Conservation (phyloP, 805 yeast species). For the Yarrowia deformans region DNA sequence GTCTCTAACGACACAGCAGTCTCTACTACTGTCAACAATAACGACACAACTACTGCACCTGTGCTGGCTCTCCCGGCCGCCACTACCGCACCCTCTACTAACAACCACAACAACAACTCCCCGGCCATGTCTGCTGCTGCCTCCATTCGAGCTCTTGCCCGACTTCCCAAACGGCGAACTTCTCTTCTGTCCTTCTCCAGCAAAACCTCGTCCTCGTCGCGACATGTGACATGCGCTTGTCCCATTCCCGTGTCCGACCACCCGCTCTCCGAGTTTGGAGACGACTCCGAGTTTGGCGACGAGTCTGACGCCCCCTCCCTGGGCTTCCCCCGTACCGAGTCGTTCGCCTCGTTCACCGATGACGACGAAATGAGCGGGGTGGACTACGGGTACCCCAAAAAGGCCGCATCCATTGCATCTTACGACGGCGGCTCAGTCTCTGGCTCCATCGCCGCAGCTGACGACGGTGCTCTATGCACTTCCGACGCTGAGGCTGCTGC, state of each 20-base stretch:
- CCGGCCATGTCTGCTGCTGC: constrained; percentile 17
- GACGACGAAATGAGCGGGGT: constrained; percentile 37
- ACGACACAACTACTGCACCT: background rate
- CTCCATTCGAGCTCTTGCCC: constrained; percentile 3
- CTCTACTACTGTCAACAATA: background rate
- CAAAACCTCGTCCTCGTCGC: constrained; percentile 3
- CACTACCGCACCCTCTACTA: constrained; percentile 2
- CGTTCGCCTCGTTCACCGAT: constrained; percentile 35
- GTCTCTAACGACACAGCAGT: background rate
- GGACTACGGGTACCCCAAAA: constrained; percentile 8
- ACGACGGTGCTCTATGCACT: background rate
- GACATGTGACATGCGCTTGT: constrained; percentile 15
- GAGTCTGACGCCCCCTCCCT: constrained; percentile 30
- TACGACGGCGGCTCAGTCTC: constrained; percentile 2
- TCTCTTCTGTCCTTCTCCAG: constrained; percentile 31
- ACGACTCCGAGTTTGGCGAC: constrained; percentile 40
- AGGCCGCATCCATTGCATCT: constrained; percentile 30
- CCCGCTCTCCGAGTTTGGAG: constrained; percentile 32
- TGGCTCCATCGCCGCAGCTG: background rate
- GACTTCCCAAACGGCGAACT: constrained; percentile 23
- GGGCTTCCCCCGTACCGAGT: constrained; percentile 17
- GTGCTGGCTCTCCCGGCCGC: background rate
- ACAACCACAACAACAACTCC: constrained; percentile 2
- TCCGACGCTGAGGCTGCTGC: constrained; percentile 6
- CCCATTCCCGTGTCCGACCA: constrained; percentile 39